These are phyloP conservation scores for Mycena capillaripes DNA, from an alignment of 768 basidiomycete genomes.

Conservation along the genomic window DNA sequence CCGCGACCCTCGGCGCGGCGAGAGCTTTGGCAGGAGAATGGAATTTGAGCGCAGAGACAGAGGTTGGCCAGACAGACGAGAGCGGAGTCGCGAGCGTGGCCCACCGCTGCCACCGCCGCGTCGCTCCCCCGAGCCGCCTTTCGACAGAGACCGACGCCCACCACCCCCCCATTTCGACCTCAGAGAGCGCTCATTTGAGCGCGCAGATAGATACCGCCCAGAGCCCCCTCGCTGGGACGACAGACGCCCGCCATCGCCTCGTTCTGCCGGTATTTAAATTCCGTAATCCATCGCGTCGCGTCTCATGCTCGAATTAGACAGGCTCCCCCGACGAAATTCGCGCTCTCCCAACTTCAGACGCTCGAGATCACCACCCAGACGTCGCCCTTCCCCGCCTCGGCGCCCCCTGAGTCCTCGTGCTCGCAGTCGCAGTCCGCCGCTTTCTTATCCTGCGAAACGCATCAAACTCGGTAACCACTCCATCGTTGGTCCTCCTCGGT, in stretches of 20 bases:
- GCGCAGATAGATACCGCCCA: conserved; percentile 23
- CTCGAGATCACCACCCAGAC: conserved; percentile 30
- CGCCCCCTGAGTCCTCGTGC: conserved; percentile 8
- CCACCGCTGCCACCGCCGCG: conserved; percentile 6
- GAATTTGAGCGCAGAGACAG: conserved; percentile 24
- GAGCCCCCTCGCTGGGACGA: conserved; percentile 28
- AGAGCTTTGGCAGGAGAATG: not conserved
- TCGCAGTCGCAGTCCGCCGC: conserved; percentile 33
- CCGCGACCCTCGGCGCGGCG: not conserved
- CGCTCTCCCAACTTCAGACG: conserved; percentile 21
- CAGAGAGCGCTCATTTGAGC: conserved; percentile 15
- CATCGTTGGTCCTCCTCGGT: not conserved
- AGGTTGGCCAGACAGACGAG: conserved; percentile 19
- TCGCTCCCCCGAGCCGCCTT: conserved; percentile 10
- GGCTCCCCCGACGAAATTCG: conserved; percentile 26
- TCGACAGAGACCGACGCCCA: conserved; percentile 27
- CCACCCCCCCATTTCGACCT: conserved; percentile 33
- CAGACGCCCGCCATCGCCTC: conserved; percentile 16
- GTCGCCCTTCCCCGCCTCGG: conserved; percentile 6
- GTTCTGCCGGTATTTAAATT: not conserved
- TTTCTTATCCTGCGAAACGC: conserved; percentile 20
- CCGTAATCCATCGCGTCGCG: not conserved
- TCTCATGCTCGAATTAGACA: conserved; percentile 10
- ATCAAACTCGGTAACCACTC: conserved; percentile 31
- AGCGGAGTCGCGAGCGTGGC: conserved; percentile 12